Percentiles rank a stretch among this genome's conserved stretches.
Conservation (phyloP, 2,329 filamentous ascomycete species). For the Dactylellina drechsleri region DNA sequence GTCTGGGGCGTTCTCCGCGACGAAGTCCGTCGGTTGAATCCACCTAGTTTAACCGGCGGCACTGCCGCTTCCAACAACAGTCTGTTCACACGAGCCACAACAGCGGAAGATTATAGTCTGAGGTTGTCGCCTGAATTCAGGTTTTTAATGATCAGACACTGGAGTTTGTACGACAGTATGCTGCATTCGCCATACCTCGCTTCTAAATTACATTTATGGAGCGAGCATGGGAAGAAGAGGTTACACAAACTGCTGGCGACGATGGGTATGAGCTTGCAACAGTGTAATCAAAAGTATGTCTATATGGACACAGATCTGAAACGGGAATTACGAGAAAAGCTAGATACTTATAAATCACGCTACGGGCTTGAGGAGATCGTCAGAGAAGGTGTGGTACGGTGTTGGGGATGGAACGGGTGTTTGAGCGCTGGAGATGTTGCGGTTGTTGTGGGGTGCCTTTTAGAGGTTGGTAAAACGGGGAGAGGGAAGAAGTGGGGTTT, state of each 20-base stretch:
- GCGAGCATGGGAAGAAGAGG: constrained; percentile 84
- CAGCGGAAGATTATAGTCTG: constrained; percentile 89
- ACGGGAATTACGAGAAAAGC: constrained; percentile 81
- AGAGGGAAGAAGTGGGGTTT: constrained; percentile 57
- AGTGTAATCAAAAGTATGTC: constrained; percentile 94
- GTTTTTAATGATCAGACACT: constrained; percentile 91
- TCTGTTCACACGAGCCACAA: constrained; percentile 72
- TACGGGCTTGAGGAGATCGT: constrained; percentile 96
- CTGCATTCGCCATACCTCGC: constrained; percentile 95
- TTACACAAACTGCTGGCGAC: constrained; percentile 95
- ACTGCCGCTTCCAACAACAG: constrained; percentile 70
- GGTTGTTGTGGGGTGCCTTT: constrained; percentile 88
- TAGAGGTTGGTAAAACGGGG: constrained; percentile 81
- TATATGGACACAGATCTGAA: constrained; percentile 99
- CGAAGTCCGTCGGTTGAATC: constrained; percentile 92
- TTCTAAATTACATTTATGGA: constrained; percentile 92
- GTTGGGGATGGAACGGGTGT: constrained; percentile 97
- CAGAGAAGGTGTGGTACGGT: constrained; percentile 89
- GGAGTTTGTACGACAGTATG: constrained; percentile 99
- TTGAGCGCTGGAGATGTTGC: constrained; percentile 92
- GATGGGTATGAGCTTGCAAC: constrained; percentile 93
- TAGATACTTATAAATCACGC: constrained; percentile 89
- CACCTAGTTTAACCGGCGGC: constrained; percentile 64
- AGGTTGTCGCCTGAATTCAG: constrained; percentile 91
- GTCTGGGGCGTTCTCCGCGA: constrained; percentile 88